Base-by-base conservation (phyloP, 2,329 filamentous ascomycete species). In the Fusarium sterilihyphosum region DNA sequence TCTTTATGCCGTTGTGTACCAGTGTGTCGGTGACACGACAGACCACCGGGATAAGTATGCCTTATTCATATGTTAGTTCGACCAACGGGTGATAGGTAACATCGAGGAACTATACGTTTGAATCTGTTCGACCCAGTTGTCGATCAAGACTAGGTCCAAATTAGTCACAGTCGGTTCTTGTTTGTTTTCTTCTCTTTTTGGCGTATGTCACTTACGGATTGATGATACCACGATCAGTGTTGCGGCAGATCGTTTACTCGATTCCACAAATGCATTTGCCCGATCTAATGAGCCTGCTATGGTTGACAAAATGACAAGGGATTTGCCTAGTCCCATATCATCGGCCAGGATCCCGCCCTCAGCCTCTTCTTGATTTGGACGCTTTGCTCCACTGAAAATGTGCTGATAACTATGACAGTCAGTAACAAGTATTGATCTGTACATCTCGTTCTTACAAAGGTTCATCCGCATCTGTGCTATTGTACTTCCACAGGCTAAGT, bases 381-480 rank as follows among this genome's bases (percentile, higher is more conserved):
- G 52, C 2, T 54, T 54, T 40, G 35, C 52, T 6, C 52, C 52
- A 3, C n/a, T 40, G 13, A n/a, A n/a, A 0, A 40, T 9, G 18
- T 54, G 52, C 24, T 54, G 52, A 6, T 54, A n/a, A 40, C 52
- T 54, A 12, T 5, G 0, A 0, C 0, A 11, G 13, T 49, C 9
- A 49, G 46, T 16, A 3, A 2, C 2, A 4, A 6, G 5, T 3
- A 1, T 3, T 22, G 2, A 2, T 0, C 8, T 0, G 3, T 9
- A 8, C 0, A 29, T 22, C 1, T 29, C 0, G 4, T 8, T 22
- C 52, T 38, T 0, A 54, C 52, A 40, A 54, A n/a, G 52, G 35
- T 6, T 40, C 52, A 17, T 54, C 52, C 10, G n/a, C 52, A 13
- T 54, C 52, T 2, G 7, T 26, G 14, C 20, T 37, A 8, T 54